Conservation (phyloP, 768 basidiomycete genomes). For the Lenzites betulinus region DNA sequence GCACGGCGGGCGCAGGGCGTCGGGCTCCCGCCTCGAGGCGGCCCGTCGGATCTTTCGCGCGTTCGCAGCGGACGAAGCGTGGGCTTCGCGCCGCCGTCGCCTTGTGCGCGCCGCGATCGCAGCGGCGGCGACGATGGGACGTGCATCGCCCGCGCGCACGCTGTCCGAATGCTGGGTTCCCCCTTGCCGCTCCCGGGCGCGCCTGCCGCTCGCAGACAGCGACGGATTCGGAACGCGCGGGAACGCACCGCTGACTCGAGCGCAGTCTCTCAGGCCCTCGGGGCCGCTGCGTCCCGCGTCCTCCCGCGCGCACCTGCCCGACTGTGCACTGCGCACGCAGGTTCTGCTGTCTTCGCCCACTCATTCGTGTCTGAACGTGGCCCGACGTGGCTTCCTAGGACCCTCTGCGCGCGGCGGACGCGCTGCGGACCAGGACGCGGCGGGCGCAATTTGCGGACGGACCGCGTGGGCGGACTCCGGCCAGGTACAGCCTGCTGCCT, state of each 20-base stretch:
- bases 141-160: slow-evolving; percentile 8
- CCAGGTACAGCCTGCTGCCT: slow-evolving; percentile 21
- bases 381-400: slow-evolving; percentile 1
- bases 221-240: slow-evolving; percentile 5
- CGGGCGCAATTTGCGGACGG: not conserved
- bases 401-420: not conserved
- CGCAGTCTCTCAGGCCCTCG: slow-evolving; percentile 11
- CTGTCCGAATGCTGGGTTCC: not conserved
- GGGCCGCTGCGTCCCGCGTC: slow-evolving; percentile 9
- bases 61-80: slow-evolving; percentile 3
- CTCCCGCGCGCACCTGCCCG: not conserved
- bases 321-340: slow-evolving; percentile 13
- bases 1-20: slow-evolving; percentile 5
- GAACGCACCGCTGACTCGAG: slow-evolving; percentile 14
- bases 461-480: slow-evolving; percentile 16
- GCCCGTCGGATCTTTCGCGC: slow-evolving; percentile 8
- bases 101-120: slow-evolving; percentile 13
- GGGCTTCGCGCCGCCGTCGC: not conserved
- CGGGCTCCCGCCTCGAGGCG: slow-evolving; percentile 10
- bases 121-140: slow-evolving; percentile 3
- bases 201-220: not conserved
- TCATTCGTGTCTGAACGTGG: slow-evolving; percentile 4
- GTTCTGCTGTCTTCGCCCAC: not conserved
- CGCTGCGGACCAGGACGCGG: slow-evolving; percentile 8
- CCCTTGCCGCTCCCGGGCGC: slow-evolving; percentile 1